Percentiles rank a stretch among this genome's conserved stretches.
Evolutionary conservation across 2,329 filamentous ascomycete species (phyloP).

Genomic region (Microdochium bolleyi): DNA sequence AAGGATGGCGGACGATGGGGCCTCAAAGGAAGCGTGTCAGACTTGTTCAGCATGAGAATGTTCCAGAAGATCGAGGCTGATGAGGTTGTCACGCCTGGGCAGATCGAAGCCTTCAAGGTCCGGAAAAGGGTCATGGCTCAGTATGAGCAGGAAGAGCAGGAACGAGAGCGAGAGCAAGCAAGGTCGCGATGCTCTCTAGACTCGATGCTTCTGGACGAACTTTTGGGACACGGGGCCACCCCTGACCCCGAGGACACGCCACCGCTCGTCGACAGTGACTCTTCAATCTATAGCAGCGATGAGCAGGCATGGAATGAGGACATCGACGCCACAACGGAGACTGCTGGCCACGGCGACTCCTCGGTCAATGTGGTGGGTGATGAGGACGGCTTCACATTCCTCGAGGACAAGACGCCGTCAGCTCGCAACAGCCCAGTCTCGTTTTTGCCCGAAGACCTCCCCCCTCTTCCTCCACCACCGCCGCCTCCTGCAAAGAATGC

Average conservation of each 20-base stretch:
- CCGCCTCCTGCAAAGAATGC: not conserved
- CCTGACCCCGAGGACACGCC: not conserved
- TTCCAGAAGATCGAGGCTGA: slow-evolving; percentile 49
- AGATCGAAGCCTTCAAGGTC: slow-evolving; percentile 36
- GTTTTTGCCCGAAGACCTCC: not conserved
- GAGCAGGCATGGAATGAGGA: not conserved
- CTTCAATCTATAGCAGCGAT: not conserved
- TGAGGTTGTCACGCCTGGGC: slow-evolving; percentile 48
- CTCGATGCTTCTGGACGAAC: slow-evolving; percentile 1
- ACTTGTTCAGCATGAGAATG: slow-evolving; percentile 44
- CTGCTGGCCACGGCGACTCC: not conserved
- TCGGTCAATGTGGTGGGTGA: not conserved
- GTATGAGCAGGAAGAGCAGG: slow-evolving; percentile 12
- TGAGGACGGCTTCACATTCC: not conserved
- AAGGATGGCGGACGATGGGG: slow-evolving; percentile 39
- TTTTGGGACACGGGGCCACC: not conserved
- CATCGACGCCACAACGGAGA: not conserved
- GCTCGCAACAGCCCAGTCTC: not conserved
- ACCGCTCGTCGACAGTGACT: not conserved
- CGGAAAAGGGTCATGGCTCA: slow-evolving; percentile 26
- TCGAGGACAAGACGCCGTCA: not conserved
- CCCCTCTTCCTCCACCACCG: not conserved
- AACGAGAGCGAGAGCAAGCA: slow-evolving; percentile 8
- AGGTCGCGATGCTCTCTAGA: slow-evolving; percentile 7
- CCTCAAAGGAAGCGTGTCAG: slow-evolving; percentile 48